These are phyloP conservation scores for Capsicum pubescens DNA, from an alignment of 257 asterid genomes.

Conservation along the genomic window DNA sequence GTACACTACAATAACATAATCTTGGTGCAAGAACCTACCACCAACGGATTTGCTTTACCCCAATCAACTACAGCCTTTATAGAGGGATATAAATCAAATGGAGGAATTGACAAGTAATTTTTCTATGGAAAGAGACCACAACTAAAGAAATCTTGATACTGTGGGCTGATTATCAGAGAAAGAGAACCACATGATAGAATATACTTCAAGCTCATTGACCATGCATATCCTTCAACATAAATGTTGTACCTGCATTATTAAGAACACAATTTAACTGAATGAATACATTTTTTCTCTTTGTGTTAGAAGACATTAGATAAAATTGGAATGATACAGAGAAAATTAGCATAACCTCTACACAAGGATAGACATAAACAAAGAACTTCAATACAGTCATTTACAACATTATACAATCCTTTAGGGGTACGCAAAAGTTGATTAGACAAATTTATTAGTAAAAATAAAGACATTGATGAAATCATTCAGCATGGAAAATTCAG, in stretches of 20 bases:
- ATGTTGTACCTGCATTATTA: constrained; percentile 63
- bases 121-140: constrained; percentile 59
- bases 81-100: constrained; percentile 47
- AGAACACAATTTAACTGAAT: background rate
- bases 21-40: constrained; percentile 38
- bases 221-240: constrained; percentile 84
- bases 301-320: background rate
- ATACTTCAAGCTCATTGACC: constrained; percentile 86
- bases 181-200: constrained; percentile 69
- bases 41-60: constrained; percentile 57
- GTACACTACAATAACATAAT: background rate
- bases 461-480: no score
- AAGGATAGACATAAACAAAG: background rate
- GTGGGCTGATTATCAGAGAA: constrained; percentile 59
- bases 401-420: no score
- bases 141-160: constrained; percentile 67
- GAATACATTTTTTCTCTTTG: background rate
- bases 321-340: background rate
- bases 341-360: background rate
- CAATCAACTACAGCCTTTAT: constrained; percentile 67
- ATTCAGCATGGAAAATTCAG: no score
- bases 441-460: no score
- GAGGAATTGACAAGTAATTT: constrained; percentile 50
- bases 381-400: background rate
- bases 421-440: no score